Conservation (phyloP, 148 eudicot genomes). For the Spergularia marina region DNA sequence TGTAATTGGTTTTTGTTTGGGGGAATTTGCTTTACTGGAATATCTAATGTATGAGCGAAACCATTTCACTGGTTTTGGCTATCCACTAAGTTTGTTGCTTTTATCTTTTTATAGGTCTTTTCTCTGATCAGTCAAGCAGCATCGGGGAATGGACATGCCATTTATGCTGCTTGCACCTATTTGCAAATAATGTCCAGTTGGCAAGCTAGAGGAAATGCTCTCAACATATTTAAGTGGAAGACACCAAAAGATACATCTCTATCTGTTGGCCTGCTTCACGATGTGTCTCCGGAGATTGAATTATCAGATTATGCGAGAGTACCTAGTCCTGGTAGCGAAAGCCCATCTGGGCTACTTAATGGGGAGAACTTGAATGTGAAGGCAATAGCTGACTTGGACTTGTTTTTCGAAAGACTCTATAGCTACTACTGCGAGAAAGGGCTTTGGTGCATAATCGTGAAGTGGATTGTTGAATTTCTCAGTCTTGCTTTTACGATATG, state of each 20-base stretch:
- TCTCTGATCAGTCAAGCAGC: constrained; percentile 28
- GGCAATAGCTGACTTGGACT: constrained; percentile 82
- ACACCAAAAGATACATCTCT: constrained; percentile 57
- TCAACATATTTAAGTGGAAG: constrained; percentile 66
- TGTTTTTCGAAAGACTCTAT: constrained; percentile 87
- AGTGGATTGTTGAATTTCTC: constrained; percentile 92
- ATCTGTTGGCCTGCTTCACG: constrained; percentile 51
- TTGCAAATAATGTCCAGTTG: constrained; percentile 80
- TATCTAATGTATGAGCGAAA: constrained; percentile 3
- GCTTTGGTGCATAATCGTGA: constrained; percentile 93
- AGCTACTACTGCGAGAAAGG: constrained; percentile 97
- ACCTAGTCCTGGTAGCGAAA: constrained; percentile 90
- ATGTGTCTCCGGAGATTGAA: constrained; percentile 68
- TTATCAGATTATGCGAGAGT: constrained; percentile 68
- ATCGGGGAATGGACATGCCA: constrained; percentile 71
- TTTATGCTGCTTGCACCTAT: constrained; percentile 40
- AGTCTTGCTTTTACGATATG: constrained; percentile 93
- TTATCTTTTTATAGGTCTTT: constrained; percentile 25
- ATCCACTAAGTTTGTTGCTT: not conserved
- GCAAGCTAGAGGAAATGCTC: constrained; percentile 62
- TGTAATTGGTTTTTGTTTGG: not conserved
- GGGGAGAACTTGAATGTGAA: constrained; percentile 77
- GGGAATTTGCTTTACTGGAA: not conserved
- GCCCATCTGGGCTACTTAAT: constrained; percentile 93
- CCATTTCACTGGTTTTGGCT: constrained; percentile 4